A percentile compares a stretch with the other conserved stretches of the same genome.
phyloP scores from a whole-genome alignment of 768 basidiomycete genomes.

The Lactifluus volemus region DNA sequence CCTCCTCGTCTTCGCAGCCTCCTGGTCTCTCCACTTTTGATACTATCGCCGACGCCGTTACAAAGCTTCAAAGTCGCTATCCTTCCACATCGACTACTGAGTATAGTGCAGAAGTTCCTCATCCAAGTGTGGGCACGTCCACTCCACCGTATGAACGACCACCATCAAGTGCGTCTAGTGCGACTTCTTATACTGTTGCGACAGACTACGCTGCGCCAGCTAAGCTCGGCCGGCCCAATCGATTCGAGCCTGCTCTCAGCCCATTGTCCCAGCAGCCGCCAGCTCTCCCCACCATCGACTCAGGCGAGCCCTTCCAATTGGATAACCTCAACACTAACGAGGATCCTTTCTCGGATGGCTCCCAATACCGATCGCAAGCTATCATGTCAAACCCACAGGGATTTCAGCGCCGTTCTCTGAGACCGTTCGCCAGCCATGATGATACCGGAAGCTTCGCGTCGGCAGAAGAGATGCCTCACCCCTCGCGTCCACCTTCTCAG shows the following conservation, averaged over 20 bases:
- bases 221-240: neutral
- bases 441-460: neutral
- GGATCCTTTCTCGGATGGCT: slow-evolving; percentile 27
- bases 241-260: neutral
- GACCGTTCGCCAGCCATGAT: neutral
- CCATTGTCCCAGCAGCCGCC: neutral
- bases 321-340: slow-evolving; percentile 15
- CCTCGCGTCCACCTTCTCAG: slow-evolving; percentile 5
- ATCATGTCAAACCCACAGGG: slow-evolving; percentile 1
- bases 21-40: slow-evolving; percentile 12
- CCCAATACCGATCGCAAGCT: neutral
- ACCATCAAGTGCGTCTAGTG: slow-evolving; percentile 4
- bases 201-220: slow-evolving; percentile 12
- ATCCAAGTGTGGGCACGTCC: neutral
- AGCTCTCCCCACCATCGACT: slow-evolving; percentile 26
- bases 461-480: neutral
- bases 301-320: slow-evolving; percentile 27
- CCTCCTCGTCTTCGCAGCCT: slow-evolving; percentile 6
- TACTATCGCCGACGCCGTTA: slow-evolving; percentile 16
- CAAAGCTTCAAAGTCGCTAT: slow-evolving; percentile 13
- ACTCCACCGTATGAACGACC: slow-evolving; percentile 4
- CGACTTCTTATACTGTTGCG: slow-evolving; percentile 6
- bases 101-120: neutral
- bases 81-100: neutral
- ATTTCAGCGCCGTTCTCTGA: slow-evolving; percentile 7